phyloP scores from a whole-genome alignment of 1,284 basidiomycete species.

The Tranzscheliella williamsii region DNA sequence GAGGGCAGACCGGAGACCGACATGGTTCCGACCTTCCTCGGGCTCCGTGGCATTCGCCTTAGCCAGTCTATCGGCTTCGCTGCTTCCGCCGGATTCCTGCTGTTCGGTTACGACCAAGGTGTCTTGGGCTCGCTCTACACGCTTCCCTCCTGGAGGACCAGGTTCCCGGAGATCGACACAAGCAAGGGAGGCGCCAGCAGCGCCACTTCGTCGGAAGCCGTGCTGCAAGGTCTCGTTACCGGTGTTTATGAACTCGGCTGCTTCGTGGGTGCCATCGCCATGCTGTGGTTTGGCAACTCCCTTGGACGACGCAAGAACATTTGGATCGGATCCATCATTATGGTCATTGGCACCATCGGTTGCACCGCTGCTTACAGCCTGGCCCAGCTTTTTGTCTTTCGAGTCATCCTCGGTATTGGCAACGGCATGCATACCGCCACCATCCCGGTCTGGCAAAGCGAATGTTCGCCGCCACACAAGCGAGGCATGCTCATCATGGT shows the following conservation, averaged over 20 bases:
- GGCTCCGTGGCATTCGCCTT: slow-evolving; percentile 41
- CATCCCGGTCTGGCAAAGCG: slow-evolving; percentile 59
- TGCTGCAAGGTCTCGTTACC: slow-evolving; percentile 51
- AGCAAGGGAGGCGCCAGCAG: background rate
- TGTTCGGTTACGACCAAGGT: slow-evolving; percentile 59
- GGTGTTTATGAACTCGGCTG: slow-evolving; percentile 59
- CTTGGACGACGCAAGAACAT: slow-evolving; percentile 55
- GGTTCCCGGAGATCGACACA: slow-evolving; percentile 54
- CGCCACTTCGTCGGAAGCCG: slow-evolving; percentile 33
- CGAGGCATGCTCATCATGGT: slow-evolving; percentile 59
- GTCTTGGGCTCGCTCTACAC: slow-evolving; percentile 57
- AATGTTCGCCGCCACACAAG: slow-evolving; percentile 56
- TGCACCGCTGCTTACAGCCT: slow-evolving; percentile 45
- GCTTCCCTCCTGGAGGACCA: slow-evolving; percentile 40
- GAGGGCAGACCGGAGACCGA: slow-evolving; percentile 30
- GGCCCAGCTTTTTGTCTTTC: slow-evolving; percentile 51
- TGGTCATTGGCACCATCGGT: slow-evolving; percentile 49
- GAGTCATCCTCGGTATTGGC: slow-evolving; percentile 55
- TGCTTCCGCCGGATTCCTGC: slow-evolving; percentile 55
- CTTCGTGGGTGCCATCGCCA: slow-evolving; percentile 54
- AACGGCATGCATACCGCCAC: slow-evolving; percentile 60
- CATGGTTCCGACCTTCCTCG: slow-evolving; percentile 44
- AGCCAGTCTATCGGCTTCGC: slow-evolving; percentile 52
- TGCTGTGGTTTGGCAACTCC: slow-evolving; percentile 50
- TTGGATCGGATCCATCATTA: slow-evolving; percentile 54